Evolutionary conservation across 1,139 yeast species (phyloP).

Genomic region (Pichia sp.): DNA sequence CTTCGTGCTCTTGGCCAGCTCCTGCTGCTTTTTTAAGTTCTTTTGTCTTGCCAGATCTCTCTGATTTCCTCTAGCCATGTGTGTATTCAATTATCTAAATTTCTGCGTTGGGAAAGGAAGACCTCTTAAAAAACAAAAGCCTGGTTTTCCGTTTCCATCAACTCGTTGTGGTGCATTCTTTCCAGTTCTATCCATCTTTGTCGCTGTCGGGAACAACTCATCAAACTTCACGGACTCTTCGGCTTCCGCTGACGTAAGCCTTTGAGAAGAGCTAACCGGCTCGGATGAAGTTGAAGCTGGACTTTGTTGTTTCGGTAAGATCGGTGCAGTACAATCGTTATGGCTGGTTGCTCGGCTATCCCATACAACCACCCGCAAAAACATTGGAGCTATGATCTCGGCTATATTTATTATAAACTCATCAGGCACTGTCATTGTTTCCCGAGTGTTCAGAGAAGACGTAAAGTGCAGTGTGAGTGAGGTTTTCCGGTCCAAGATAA

Average conservation of each 20-base stretch:
- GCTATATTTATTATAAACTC: slow-evolving; percentile 74
- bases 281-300: not conserved
- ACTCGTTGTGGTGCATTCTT: not conserved
- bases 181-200: not conserved
- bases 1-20: slow-evolving; percentile 54
- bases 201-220: not conserved
- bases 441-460: slow-evolving; percentile 68
- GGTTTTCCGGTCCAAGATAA: slow-evolving; percentile 55
- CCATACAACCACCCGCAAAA: too few relatives aligned
- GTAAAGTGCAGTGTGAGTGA: slow-evolving; percentile 74
- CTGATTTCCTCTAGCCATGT: slow-evolving; percentile 95
- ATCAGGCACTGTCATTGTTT: slow-evolving; percentile 82
- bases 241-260: not conserved
- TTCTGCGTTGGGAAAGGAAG: not conserved
- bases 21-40: slow-evolving; percentile 74
- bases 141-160: not conserved
- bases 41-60: slow-evolving; percentile 91
- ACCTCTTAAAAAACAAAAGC: too few relatives aligned
- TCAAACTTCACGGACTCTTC: not conserved
- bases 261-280: not conserved
- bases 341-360: too few relatives aligned
- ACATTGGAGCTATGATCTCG: slow-evolving; percentile 52
- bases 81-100: not conserved
- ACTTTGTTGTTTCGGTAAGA: too few relatives aligned
- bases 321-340: too few relatives aligned